Percentiles rank a stretch among this genome's conserved stretches.
Conservation (phyloP, 371 early-diverging fungal genomes). For the Zopfochytrium polystomum region DNA sequence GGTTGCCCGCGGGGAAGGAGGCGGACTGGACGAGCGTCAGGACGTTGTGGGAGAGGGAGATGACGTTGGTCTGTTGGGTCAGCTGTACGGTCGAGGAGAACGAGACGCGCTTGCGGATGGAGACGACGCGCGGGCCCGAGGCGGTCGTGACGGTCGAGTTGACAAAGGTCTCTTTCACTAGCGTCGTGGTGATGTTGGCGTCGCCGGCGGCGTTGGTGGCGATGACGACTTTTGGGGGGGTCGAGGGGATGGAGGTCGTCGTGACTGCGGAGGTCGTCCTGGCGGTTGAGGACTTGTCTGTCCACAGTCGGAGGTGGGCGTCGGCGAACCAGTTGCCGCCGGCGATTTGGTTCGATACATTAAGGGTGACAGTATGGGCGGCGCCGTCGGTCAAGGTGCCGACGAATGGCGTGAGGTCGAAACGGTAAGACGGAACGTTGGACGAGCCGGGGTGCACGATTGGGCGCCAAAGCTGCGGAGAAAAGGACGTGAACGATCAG, state of each 20-base stretch:
- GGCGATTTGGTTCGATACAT: slow-evolving; percentile 27
- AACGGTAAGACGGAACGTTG: neutral
- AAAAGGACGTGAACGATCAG: neutral
- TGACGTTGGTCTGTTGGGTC: neutral
- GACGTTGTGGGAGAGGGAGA: neutral
- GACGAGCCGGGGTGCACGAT: too few relatives aligned
- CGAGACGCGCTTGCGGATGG: slow-evolving; percentile 1
- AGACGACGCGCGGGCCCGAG: too few relatives aligned
- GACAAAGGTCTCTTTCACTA: neutral
- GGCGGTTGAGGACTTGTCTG: neutral
- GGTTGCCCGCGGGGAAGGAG: neutral
- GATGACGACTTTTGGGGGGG: slow-evolving; percentile 5
- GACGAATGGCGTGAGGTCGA: slow-evolving; percentile 26
- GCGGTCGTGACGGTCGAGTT: too few relatives aligned
- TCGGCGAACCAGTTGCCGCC: slow-evolving; percentile 30
- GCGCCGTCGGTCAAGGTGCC: neutral
- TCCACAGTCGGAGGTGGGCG: slow-evolving; percentile 29
- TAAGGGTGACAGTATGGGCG: slow-evolving; percentile 19
- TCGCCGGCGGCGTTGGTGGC: too few relatives aligned
- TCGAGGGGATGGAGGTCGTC: neutral
- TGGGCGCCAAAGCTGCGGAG: too few relatives aligned
- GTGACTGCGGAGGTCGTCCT: slow-evolving; percentile 9
- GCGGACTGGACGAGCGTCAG: neutral
- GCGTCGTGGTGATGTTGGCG: too few relatives aligned
- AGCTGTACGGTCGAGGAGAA: neutral